Percentiles rank a stretch among this genome's conserved stretches.
Evolutionary conservation across 345 rosid genomes (phyloP).

Genomic region (Gossypium ekmanianum): DNA sequence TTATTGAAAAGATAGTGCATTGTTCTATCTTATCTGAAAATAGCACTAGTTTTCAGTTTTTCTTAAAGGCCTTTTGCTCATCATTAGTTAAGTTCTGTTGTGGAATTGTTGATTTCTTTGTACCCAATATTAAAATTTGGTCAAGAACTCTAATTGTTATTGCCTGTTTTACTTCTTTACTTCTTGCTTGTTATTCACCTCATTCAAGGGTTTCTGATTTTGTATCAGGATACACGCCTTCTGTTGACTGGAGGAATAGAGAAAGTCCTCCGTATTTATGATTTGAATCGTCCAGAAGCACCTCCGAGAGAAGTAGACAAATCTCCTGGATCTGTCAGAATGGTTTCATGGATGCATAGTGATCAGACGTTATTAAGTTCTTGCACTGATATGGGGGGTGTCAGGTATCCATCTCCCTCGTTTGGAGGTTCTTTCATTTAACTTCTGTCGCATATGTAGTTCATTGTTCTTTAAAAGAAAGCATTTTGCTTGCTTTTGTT

Average conservation of each 20-base stretch:
- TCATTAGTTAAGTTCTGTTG: not conserved
- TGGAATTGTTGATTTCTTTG: not conserved
- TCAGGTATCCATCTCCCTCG: constrained; percentile 50
- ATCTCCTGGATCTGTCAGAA: constrained; percentile 86
- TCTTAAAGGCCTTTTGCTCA: not conserved
- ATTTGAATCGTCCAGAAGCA: constrained; percentile 80
- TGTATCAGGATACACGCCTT: constrained; percentile 66
- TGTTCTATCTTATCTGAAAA: not conserved
- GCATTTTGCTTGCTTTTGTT: not conserved
- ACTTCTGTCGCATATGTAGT: not conserved
- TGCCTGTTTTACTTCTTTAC: not conserved
- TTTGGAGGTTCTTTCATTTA: not conserved
- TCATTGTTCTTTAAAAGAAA: not conserved
- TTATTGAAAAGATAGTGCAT: not conserved
- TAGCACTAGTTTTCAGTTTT: not conserved
- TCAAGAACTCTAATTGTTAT: not conserved
- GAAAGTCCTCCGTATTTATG: constrained; percentile 88
- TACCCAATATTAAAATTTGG: not conserved
- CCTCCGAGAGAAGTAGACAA: constrained; percentile 82
- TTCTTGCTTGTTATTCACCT: not conserved
- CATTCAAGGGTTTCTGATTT: constrained; percentile 2
- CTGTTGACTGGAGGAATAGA: constrained; percentile 93
- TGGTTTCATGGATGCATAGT: constrained; percentile 92
- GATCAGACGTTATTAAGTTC: constrained; percentile 92
- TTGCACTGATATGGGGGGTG: constrained; percentile 83